Base-by-base conservation (phyloP, 2,329 filamentous ascomycete genomes). In the Neopestalotiopsis sp. region DNA sequence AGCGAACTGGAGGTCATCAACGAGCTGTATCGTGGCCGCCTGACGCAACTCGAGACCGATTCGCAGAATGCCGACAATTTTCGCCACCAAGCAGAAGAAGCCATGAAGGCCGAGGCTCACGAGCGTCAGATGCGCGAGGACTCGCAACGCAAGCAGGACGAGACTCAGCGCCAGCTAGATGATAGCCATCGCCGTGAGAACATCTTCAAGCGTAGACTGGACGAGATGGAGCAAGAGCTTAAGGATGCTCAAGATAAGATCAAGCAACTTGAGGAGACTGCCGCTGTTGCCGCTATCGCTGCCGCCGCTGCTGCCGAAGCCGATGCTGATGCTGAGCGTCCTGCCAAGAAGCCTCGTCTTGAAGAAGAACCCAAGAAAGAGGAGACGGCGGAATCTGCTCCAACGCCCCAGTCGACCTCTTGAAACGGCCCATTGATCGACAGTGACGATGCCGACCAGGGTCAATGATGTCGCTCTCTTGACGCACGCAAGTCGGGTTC, bases 1-100 rank as follows among this genome's bases (percentile, higher is more conserved):
- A 96, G 92, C 74, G 96, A 99, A 80, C 87, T 99, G 30, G 96
- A 99, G 78, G 89, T 99, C 66, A 98, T 99, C 84, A 98, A 95
- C 75, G 92, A 93, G 77, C 84, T 95, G 59, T 94, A 94, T 79
- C 87, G 91, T 65, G 91, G 91, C 49, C 89, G 92, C 12, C 90
- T 98, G 80, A 90, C 78, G 86, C 92, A 96, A 77, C 85, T 96
- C 13, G 94, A 97, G 78, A 89, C 91, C 73, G 92, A 92, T 76
- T 93, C 95, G 77, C 92, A 66, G 83, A 91, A 76, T 82, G 90
- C 76, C 85, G 88, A 72, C 82, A 90, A 81, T 82, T 86, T 76
- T 68, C 79, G 80, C 17, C 80, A 82, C 69, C 74, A 78, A 24
- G 84, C 87, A 69, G 86, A 90, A 69, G 85, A 90, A 58, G 84